Evolutionary conservation across 2,329 filamentous ascomycete species (phyloP).

Genomic region (Phoma herbarum): DNA sequence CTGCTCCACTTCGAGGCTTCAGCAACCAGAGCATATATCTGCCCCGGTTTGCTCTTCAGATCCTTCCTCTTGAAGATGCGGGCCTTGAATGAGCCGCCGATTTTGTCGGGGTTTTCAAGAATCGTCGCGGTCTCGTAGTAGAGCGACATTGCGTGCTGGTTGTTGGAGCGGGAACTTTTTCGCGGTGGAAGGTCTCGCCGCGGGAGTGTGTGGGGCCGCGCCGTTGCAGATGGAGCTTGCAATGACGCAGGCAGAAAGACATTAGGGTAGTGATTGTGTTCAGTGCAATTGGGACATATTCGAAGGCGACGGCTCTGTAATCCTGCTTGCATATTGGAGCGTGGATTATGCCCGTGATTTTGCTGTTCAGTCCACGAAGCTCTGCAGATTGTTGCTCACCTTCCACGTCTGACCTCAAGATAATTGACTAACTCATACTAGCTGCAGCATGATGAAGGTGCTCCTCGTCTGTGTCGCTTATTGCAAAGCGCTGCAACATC

Average conservation of each 20-base stretch:
- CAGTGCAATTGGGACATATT: not conserved
- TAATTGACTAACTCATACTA: too few species aligned
- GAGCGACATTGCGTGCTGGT: conserved; percentile 74
- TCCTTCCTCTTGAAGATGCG: conserved; percentile 78
- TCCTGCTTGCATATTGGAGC: not conserved
- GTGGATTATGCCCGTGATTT: too few species aligned
- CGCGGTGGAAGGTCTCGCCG: not conserved
- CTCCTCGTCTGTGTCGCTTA: not conserved
- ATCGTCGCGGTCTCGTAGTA: conserved; percentile 90
- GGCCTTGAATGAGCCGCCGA: conserved; percentile 86
- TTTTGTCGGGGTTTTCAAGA: conserved; percentile 68
- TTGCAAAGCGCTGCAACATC: not conserved
- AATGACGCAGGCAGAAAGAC: not conserved
- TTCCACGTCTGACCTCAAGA: too few species aligned
- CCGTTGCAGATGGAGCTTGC: not conserved
- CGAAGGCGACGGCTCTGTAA: not conserved
- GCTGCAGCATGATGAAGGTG: not conserved
- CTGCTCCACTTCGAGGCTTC: conserved; percentile 92
- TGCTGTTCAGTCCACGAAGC: not conserved
- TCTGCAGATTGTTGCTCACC: not conserved
- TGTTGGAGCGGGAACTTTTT: conserved; percentile 13
- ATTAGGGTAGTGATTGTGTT: not conserved
- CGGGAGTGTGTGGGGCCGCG: conserved; percentile 10
- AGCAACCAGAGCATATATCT: conserved; percentile 85
- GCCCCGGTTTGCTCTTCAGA: conserved; percentile 78